Percentiles rank a stretch among this genome's conserved stretches.
Evolutionary conservation across 2,329 filamentous ascomycete species (phyloP).

Genomic region (Penicillium sp.): DNA sequence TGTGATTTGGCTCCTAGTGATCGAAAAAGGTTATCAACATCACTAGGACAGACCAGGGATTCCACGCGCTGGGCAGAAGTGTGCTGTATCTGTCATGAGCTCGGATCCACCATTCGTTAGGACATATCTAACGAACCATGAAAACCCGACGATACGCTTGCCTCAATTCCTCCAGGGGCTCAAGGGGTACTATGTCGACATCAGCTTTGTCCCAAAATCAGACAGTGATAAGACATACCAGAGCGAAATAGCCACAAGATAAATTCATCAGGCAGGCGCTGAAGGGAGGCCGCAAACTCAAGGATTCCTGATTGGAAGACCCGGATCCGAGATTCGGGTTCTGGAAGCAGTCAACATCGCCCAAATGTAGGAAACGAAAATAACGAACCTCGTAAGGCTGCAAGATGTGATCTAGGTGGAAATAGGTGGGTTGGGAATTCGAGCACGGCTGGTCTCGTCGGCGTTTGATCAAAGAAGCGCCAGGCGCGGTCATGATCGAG

Average conservation of each 20-base stretch:
- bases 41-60: conserved; percentile 37
- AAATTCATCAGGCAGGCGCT: conserved; percentile 59
- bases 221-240: conserved; percentile 24
- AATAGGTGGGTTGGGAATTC: conserved; percentile 39
- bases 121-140: conserved; percentile 41
- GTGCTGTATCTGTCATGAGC: conserved; percentile 26
- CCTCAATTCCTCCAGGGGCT: conserved; percentile 56
- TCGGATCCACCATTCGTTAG: conserved; percentile 6
- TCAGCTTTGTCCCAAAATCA: conserved; percentile 6
- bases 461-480: conserved; percentile 53
- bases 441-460: conserved; percentile 20
- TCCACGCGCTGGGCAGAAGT: conserved; percentile 29
- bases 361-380: not conserved
- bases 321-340: conserved; percentile 54
- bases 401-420: conserved; percentile 29
- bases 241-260: conserved; percentile 60
- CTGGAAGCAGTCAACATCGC: conserved; percentile 24
- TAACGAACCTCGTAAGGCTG: conserved; percentile 34
- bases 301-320: conserved; percentile 63
- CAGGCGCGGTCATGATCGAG: conserved; percentile 53
- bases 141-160: conserved; percentile 59
- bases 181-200: conserved; percentile 47
- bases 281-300: conserved; percentile 51
- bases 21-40: conserved; percentile 55
- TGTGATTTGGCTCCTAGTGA: conserved; percentile 55